A percentile compares a stretch with the other conserved stretches of the same genome.
These are phyloP conservation scores for Sarocladiaceae sp. DNA, from an alignment of 2,329 filamentous ascomycete genomes.

Conservation along the genomic window DNA sequence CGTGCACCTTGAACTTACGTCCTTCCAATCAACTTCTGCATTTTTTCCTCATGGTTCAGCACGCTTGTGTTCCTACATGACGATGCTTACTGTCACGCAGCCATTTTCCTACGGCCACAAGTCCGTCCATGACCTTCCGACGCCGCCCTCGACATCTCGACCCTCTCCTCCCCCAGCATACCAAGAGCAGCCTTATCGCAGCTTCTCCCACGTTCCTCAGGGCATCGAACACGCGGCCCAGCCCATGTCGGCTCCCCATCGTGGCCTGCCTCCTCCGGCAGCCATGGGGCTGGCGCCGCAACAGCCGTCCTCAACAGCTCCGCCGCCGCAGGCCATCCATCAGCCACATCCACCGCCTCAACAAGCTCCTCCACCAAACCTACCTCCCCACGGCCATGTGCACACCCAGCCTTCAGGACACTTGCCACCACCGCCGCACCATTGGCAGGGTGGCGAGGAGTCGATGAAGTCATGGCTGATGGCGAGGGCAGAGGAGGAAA, in stretches of 20 bases:
- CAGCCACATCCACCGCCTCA: slow-evolving; percentile 20
- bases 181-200: slow-evolving; percentile 43
- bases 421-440: slow-evolving; percentile 59
- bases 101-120: slow-evolving; percentile 54
- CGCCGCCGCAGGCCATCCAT: slow-evolving; percentile 20
- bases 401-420: slow-evolving; percentile 30
- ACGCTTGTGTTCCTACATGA: slow-evolving; percentile 26
- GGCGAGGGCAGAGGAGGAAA: slow-evolving; percentile 71
- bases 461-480: slow-evolving; percentile 68
- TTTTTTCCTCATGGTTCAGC: slow-evolving; percentile 1
- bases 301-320: slow-evolving; percentile 27
- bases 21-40: background rate
- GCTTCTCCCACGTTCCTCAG: slow-evolving; percentile 33
- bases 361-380: slow-evolving; percentile 15
- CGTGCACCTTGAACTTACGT: background rate
- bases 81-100: slow-evolving; percentile 61
- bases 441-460: slow-evolving; percentile 66
- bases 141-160: slow-evolving; percentile 51
- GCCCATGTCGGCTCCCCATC: slow-evolving; percentile 66
- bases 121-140: slow-evolving; percentile 59
- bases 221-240: slow-evolving; percentile 39
- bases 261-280: slow-evolving; percentile 65
- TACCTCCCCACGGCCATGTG: slow-evolving; percentile 23
- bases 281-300: slow-evolving; percentile 57
- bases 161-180: slow-evolving; percentile 50